These are phyloP conservation scores for Amaranthus cruentus DNA, from an alignment of 148 eudicot genomes.

Conservation along the genomic window DNA sequence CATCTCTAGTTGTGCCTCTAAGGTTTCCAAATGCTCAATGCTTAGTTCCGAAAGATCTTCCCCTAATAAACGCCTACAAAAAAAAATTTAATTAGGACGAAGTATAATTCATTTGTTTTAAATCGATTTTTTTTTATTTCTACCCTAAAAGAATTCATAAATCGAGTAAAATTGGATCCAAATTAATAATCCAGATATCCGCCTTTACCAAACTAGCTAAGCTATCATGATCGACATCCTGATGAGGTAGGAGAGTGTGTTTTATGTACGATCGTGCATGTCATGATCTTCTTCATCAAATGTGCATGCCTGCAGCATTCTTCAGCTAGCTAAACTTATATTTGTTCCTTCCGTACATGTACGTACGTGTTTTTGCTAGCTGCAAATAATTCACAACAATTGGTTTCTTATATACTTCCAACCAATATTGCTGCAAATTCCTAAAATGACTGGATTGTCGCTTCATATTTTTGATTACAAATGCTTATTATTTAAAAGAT, in stretches of 20 bases:
- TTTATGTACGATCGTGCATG: conserved; percentile 15
- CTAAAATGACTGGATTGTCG: neutral
- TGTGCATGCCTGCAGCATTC: conserved; percentile 8
- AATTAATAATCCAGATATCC: conserved; percentile 8
- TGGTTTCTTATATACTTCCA: conserved; percentile 14
- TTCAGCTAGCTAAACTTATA: conserved; percentile 17
- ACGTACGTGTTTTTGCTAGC: conserved; percentile 20
- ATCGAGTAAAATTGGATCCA: neutral
- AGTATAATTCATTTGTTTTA: neutral
- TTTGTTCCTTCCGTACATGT: conserved; percentile 10
- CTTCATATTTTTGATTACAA: too few relatives aligned
- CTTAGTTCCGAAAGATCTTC: conserved; percentile 27
- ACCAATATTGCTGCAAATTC: conserved; percentile 11
- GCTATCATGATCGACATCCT: conserved; percentile 17
- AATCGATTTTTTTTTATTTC: neutral
- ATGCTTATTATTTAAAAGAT: too few relatives aligned
- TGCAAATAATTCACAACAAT: conserved; percentile 19
- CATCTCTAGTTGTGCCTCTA: conserved; percentile 28
- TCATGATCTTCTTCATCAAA: neutral
- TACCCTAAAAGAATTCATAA: neutral
- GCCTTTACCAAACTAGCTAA: conserved; percentile 22
- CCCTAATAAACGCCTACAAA: conserved; percentile 29
- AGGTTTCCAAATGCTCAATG: conserved; percentile 23
- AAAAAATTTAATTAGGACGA: neutral
- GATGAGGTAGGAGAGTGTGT: neutral